Percentiles rank a stretch among this genome's conserved stretches.
Conservation (phyloP, 192 early-diverging fungal species). For the Backusella macrospora region DNA sequence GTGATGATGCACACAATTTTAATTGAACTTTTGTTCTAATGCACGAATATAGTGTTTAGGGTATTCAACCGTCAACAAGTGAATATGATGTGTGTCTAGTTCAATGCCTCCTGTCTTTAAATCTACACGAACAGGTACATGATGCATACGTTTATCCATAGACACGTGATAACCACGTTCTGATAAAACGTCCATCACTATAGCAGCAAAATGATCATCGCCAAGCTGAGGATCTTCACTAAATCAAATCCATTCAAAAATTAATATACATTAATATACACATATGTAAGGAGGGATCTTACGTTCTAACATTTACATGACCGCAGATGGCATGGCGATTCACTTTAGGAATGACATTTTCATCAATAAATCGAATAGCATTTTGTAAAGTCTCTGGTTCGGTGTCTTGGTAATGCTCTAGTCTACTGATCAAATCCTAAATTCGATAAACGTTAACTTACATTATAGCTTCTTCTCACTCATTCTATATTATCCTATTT, state of each 20-base stretch:
- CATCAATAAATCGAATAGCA: slow-evolving; percentile 54
- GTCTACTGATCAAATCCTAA: slow-evolving; percentile 56
- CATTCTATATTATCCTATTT: neutral
- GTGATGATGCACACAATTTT: neutral
- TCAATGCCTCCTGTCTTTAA: slow-evolving; percentile 52
- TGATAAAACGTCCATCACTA: slow-evolving; percentile 59
- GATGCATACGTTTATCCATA: slow-evolving; percentile 52
- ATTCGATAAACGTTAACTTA: neutral
- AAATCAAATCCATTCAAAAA: neutral
- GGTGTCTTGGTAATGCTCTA: slow-evolving; percentile 57
- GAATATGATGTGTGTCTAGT: slow-evolving; percentile 49
- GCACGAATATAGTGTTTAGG: slow-evolving; percentile 63
- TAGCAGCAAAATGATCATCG: slow-evolving; percentile 51
- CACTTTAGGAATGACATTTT: slow-evolving; percentile 50
- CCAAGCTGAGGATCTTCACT: slow-evolving; percentile 48
- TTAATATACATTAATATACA: neutral
- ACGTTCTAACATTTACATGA: slow-evolving; percentile 58
- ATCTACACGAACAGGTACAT: slow-evolving; percentile 53
- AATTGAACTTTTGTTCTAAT: slow-evolving; percentile 61
- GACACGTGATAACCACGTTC: slow-evolving; percentile 61
- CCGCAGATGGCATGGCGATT: slow-evolving; percentile 59
- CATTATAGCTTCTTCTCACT: neutral
- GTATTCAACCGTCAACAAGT: slow-evolving; percentile 56
- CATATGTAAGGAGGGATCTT: slow-evolving; percentile 13
- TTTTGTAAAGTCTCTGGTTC: slow-evolving; percentile 48